Base-by-base conservation (phyloP, 306 rosid genomes). In the Senna tora region DNA sequence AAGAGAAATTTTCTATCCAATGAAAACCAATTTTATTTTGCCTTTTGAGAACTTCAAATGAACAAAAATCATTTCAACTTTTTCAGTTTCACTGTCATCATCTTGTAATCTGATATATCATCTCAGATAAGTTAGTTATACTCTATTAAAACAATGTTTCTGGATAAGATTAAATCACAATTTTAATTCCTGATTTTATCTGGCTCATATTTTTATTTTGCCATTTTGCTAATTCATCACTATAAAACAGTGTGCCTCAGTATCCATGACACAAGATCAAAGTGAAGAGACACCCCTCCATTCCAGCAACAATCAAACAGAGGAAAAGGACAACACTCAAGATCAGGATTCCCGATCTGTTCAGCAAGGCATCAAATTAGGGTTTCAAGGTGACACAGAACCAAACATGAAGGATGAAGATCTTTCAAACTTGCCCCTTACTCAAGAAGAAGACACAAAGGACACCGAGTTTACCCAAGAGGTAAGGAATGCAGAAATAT, bases 231-330 rank as follows among this genome's bases (percentile, higher is more conserved):
- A 61, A 80, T 51, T 28, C 46, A 14, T 42, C 7, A 14, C 52
- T 22, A 25, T 15, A 39, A 62, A 16, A 42, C 69, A 64, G 69
- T 21, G 22, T 38, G 49, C 42, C 45, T 58, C 64, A 25, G 30
- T 25, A 25, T 25, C 30, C 14, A 34, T 39, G 30, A 13, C 39
- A 45, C 42, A 56, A 36, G 74, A 62, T 69, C 69, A 57, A 54
- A 55, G 49, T 45, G 36, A 55, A 46, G 72, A 60, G 64, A 74
- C 62, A 57, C 51, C 47, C 22, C 45, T 64, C 51, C 34, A 12
- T 41, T 63, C 52, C 36, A 41, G 47, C 28, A 63, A 41, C 52
- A 20, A 12, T 45, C 69, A 64, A 56, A 71, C 70, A 36, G 75
- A 74, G 50, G 65, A 42, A 57, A 32, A 41, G 8, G 38, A 25